phyloP scores from a whole-genome alignment of 768 basidiomycete genomes.

The Lepiota brunneoincarnata region DNA sequence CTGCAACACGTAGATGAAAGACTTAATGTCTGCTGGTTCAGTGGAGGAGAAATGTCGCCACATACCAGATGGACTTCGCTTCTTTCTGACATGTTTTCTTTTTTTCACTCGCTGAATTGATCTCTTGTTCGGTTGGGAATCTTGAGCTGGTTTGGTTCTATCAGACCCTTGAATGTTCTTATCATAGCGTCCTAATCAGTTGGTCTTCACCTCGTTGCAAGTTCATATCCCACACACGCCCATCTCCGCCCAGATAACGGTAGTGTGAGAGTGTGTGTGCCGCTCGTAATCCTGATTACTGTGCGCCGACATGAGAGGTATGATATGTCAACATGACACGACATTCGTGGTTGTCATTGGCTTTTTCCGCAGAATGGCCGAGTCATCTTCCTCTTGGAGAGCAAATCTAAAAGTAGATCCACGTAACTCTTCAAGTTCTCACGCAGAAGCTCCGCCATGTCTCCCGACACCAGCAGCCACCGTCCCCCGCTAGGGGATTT shows the following conservation, averaged over 20 bases:
- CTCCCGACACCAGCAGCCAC: background rate
- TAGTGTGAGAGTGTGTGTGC: no score
- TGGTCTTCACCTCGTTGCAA: background rate
- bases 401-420: no score
- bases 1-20: slow-evolving; percentile 38
- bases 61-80: slow-evolving; percentile 47
- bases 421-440: background rate
- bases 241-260: background rate
- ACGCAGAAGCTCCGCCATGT: background rate
- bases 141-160: background rate
- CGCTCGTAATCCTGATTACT: no score
- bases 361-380: no score
- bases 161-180: background rate
- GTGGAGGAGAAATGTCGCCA: slow-evolving; percentile 13
- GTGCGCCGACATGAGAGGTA: no score
- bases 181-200: background rate
- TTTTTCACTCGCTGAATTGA: background rate
- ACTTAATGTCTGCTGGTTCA: slow-evolving; percentile 64
- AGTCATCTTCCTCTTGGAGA: no score
- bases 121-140: no score
- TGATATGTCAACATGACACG: no score
- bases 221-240: background rate
- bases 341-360: no score
- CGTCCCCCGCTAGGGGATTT: background rate
- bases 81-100: slow-evolving; percentile 44